Conservation (phyloP, 768 basidiomycete species). For the Trametes cingulata region DNA sequence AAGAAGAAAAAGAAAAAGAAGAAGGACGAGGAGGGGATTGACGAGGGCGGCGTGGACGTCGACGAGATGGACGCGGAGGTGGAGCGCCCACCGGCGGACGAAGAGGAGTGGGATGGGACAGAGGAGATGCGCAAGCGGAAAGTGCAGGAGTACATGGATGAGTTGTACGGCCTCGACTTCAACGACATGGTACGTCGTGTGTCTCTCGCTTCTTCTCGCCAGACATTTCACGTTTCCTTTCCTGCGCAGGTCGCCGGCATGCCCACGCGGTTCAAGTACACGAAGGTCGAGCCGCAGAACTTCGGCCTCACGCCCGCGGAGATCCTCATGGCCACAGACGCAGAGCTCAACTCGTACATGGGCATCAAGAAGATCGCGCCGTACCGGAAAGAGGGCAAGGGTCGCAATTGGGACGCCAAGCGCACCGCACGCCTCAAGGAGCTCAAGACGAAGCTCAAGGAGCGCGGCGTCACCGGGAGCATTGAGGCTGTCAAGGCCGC, state of each 20-base stretch:
- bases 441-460: conserved; percentile 61
- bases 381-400: conserved; percentile 60
- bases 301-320: conserved; percentile 81
- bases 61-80: conserved; percentile 60
- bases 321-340: conserved; percentile 88
- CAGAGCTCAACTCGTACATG: conserved; percentile 90
- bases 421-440: conserved; percentile 69
- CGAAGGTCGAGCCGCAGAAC: conserved; percentile 57
- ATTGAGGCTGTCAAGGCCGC: conserved; percentile 23
- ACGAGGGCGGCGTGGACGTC: conserved; percentile 47
- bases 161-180: conserved; percentile 88
- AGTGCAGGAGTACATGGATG: conserved; percentile 87
- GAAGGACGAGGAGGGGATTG: conserved; percentile 42
- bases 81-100: conserved; percentile 54
- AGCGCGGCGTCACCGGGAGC: conserved; percentile 35
- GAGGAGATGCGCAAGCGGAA: conserved; percentile 86
- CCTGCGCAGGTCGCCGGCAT: conserved; percentile 76
- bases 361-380: conserved; percentile 90
- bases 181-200: conserved; percentile 80
- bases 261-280: conserved; percentile 93
- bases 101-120: conserved; percentile 83
- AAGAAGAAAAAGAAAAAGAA: conserved; percentile 64
- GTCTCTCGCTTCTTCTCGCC: neutral
- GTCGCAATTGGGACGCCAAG: conserved; percentile 60
- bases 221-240: conserved; percentile 10